phyloP scores from a whole-genome alignment of 2,329 filamentous ascomycete genomes.

The Verticillium alfalfae region DNA sequence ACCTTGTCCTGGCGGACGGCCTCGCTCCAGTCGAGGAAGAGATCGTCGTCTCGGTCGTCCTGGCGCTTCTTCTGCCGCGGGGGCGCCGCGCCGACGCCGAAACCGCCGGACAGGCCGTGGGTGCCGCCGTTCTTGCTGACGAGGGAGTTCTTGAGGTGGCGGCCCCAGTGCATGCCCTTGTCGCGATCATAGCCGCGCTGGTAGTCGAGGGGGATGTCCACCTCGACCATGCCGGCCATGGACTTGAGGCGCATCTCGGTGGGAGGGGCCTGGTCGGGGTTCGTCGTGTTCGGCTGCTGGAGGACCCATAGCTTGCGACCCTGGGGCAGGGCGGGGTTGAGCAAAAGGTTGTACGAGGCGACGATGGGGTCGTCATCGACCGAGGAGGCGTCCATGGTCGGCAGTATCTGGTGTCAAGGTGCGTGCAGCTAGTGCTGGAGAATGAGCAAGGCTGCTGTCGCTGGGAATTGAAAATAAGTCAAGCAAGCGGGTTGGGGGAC shows the following conservation, averaged over 20 bases:
- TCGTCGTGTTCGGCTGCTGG: conserved; percentile 78
- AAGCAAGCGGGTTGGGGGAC: not conserved
- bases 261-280: conserved; percentile 53
- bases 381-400: conserved; percentile 18
- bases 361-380: conserved; percentile 62
- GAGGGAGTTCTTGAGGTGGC: conserved; percentile 60
- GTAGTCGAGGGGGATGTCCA: conserved; percentile 81
- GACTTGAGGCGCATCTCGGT: conserved; percentile 77
- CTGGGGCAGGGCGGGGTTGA: conserved; percentile 65
- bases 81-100: conserved; percentile 54
- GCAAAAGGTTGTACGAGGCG: conserved; percentile 75
- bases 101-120: conserved; percentile 67
- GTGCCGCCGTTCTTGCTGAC: conserved; percentile 57
- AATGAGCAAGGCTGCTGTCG: not conserved
- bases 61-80: conserved; percentile 20
- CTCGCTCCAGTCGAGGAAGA: conserved; percentile 56
- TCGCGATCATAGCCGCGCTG: conserved; percentile 71
- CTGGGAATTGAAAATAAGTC: not conserved
- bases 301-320: conserved; percentile 71
- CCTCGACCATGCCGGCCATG: conserved; percentile 75
- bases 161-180: conserved; percentile 79
- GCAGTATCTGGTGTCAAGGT: not conserved
- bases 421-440: not conserved
- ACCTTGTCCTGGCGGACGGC: conserved; percentile 67
- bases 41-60: conserved; percentile 38